Conservation (phyloP, 495 filamentous ascomycete species). For the Annulohypoxylon moriforme region DNA sequence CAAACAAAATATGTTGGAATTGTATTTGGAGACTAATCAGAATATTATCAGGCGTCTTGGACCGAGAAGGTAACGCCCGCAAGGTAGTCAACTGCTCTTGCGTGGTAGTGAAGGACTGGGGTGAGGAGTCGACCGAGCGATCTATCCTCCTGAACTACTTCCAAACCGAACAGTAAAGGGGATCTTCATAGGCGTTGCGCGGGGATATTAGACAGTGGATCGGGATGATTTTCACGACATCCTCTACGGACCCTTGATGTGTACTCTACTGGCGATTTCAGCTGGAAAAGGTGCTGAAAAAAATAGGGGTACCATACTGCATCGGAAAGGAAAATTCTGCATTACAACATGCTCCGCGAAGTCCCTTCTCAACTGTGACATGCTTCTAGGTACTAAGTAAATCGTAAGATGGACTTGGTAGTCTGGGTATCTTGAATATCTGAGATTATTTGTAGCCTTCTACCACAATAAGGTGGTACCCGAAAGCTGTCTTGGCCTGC, state of each 20-base stretch:
- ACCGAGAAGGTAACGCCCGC: constrained; percentile 98
- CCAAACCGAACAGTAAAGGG: constrained; percentile 78
- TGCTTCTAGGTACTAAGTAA: neutral
- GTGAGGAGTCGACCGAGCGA: constrained; percentile 98
- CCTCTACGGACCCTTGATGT: constrained; percentile 45
- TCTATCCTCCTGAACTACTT: constrained; percentile 99
- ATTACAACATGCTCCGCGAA: constrained; percentile 21
- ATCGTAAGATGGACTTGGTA: neutral
- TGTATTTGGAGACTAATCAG: constrained; percentile 27
- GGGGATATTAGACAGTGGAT: constrained; percentile 50
- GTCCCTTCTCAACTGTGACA: constrained; percentile 15
- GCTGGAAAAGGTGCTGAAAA: constrained; percentile 50
- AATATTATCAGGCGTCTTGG: constrained; percentile 79
- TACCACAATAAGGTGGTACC: constrained; percentile 98
- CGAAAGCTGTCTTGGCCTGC: constrained; percentile 84
- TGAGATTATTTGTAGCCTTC: constrained; percentile 46
- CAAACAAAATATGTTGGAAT: neutral
- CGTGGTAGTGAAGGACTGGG: constrained; percentile 99
- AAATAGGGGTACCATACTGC: constrained; percentile 49
- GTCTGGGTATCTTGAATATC: constrained; percentile 41
- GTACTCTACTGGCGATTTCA: constrained; percentile 51
- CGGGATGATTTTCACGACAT: constrained; percentile 46
- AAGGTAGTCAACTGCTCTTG: constrained; percentile 99
- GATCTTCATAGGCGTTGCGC: constrained; percentile 39
- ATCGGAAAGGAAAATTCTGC: constrained; percentile 51